phyloP scores from a whole-genome alignment of 2,329 filamentous ascomycete species.

The Nothomitra cinnamomea region DNA sequence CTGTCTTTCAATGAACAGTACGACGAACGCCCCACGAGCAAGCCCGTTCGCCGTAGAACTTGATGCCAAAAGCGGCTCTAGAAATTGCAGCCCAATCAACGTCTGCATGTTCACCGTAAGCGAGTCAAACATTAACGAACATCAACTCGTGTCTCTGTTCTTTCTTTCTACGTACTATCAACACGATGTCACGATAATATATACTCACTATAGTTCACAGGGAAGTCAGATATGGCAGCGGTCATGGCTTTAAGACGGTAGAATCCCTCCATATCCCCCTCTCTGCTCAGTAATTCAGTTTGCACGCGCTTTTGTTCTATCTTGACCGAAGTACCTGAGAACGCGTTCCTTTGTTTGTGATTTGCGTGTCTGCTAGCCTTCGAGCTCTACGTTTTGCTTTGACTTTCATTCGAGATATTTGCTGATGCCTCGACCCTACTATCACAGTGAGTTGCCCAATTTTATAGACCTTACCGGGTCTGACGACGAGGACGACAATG shows the following conservation, averaged over 20 bases:
- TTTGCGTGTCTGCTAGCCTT: background rate
- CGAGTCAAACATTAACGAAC: too few species aligned
- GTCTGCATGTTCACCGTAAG: too few species aligned
- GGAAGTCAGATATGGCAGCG: background rate
- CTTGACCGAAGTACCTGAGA: background rate
- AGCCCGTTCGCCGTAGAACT: too few species aligned
- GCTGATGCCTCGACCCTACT: background rate
- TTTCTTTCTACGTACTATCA: too few species aligned
- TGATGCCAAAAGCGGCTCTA: too few species aligned
- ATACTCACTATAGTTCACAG: too few species aligned
- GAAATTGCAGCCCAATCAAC: too few species aligned
- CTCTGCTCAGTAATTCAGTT: background rate
- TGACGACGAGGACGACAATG: background rate
- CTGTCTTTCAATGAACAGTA: too few species aligned
- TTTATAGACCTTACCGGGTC: slow-evolving; percentile 2
- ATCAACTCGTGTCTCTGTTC: too few species aligned
- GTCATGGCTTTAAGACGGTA: background rate
- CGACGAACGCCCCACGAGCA: too few species aligned
- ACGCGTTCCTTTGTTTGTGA: slow-evolving; percentile 2
- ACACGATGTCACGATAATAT: too few species aligned
- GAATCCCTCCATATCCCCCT: background rate
- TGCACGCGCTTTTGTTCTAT: background rate
- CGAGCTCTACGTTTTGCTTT: background rate
- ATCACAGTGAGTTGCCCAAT: background rate
- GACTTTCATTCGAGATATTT: background rate